Base-by-base conservation (phyloP, 768 basidiomycete species). In the Brasilioporus rufonigricans region DNA sequence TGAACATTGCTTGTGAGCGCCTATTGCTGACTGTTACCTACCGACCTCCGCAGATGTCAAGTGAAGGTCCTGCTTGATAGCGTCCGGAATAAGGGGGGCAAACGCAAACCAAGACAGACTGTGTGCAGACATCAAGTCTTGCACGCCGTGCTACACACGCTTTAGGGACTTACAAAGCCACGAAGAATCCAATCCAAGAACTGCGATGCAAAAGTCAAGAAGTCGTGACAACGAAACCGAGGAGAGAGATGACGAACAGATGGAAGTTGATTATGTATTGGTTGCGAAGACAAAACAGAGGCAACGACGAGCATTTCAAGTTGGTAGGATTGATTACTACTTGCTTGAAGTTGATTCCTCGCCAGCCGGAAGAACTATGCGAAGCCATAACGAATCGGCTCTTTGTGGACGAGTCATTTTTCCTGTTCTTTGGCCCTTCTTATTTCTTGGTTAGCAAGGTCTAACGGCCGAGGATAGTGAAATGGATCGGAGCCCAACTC, bases 91-190 rank as follows among this genome's bases (percentile, higher is more conserved):
- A 18, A 85, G 76, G 0, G 83, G 83, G 18, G 82, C 73, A 60
- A 85, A 84, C 2, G 83, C 81, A 53, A 84, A 84, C 84, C 82
- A 78, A 1, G 73, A 72, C 29, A 74, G 48, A 40, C 73, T 74
- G 48, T n/a, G n/a, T n/a, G n/a, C 5, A n/a, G n/a, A 38, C 21
- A 33, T 14, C 23, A n/a, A 44, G 24, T 29, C 32, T 16, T 33
- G 45, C 21, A 55, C 36, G 5, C 50, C 43, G 12, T 16, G n/a
- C 43, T 19, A 31, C 4, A 24, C 27, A 16, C 2, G 12, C 2
- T 10, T 6, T 12, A 6, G 8, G 40, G 18, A 49, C 53, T 49
- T 38, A 54, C 53, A 54, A 54, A 19, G 53, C 53, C 19, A 48
- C 47, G 23, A 54, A 44, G 18, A 49, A 54, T 23, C 47, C 53